Evolutionary conservation across 176 grass and related monocot genomes (phyloP).

Genomic region (Hsuehochloa calcarea): DNA sequence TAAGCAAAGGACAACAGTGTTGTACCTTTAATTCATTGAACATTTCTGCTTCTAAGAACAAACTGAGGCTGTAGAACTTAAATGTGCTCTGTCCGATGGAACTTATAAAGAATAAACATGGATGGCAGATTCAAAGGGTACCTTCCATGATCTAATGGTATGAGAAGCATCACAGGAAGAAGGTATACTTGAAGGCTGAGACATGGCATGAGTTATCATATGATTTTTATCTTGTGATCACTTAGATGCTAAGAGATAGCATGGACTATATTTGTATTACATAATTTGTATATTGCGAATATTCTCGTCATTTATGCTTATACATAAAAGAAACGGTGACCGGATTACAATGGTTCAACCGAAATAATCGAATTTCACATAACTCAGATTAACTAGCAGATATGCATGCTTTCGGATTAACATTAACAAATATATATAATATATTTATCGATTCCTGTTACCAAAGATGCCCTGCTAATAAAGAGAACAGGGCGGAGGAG

Average conservation of each 20-base stretch:
- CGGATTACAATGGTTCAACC: background rate
- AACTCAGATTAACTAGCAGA: background rate
- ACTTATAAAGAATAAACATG: constrained; percentile 23
- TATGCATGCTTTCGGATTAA: background rate
- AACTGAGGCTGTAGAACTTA: constrained; percentile 26
- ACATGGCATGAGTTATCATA: constrained; percentile 37
- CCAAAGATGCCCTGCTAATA: constrained; percentile 15
- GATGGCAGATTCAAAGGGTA: constrained; percentile 10
- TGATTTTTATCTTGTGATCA: constrained; percentile 23
- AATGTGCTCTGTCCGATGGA: constrained; percentile 28
- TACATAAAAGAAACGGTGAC: background rate
- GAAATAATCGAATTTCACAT: background rate
- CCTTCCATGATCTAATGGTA: constrained; percentile 33
- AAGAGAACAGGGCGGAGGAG: background rate
- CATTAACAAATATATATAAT: background rate
- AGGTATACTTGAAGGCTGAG: constrained; percentile 38
- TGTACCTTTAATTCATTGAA: constrained; percentile 37
- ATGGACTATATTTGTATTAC: background rate
- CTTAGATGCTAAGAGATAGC: background rate
- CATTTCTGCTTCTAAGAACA: constrained; percentile 42
- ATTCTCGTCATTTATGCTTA: background rate
- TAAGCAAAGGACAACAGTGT: constrained; percentile 27
- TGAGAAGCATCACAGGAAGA: background rate
- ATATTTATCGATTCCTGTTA: background rate
- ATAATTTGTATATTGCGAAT: background rate